A percentile compares a stretch with the other conserved stretches of the same genome.
phyloP scores from a whole-genome alignment of 257 asterid species.

The Solanum clarkiae region DNA sequence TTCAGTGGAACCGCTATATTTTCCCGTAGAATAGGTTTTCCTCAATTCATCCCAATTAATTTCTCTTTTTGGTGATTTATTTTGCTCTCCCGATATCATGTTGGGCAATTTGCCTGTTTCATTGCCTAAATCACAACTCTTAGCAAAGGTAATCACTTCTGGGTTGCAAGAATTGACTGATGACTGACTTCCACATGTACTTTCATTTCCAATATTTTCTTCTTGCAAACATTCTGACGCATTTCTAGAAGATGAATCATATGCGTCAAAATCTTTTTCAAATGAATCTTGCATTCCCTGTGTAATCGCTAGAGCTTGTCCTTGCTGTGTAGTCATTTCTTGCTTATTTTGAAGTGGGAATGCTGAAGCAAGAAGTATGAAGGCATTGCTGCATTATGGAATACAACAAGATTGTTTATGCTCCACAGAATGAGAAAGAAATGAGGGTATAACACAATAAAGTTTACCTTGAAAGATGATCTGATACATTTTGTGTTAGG shows the following conservation, averaged over 20 bases:
- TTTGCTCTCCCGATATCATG: not conserved
- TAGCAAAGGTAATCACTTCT: not conserved
- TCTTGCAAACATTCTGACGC: not conserved
- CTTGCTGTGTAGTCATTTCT: not conserved
- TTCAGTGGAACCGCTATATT: not conserved
- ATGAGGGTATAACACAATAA: not conserved
- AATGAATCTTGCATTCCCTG: not conserved
- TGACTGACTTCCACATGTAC: not conserved
- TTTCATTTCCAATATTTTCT: not conserved
- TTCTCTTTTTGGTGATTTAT: not conserved
- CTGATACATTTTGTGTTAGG: slow-evolving; percentile 54
- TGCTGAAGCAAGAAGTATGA: slow-evolving; percentile 33
- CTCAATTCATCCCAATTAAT: slow-evolving; percentile 41
- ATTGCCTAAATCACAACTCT: not conserved
- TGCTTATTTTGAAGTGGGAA: slow-evolving; percentile 14
- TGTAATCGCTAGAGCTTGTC: not conserved
- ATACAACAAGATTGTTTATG: not conserved
- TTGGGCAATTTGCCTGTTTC: not conserved
- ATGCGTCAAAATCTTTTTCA: not conserved
- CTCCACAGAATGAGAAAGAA: not conserved
- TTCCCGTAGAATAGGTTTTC: slow-evolving; percentile 1
- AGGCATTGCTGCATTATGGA: slow-evolving; percentile 33
- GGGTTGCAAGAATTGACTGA: not conserved
- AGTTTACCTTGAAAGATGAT: slow-evolving; percentile 41
- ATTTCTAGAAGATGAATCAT: not conserved